Percentiles rank a stretch among this genome's conserved stretches.
Conservation (phyloP, 2,329 filamentous ascomycete genomes). For the Dryadomyces quercivorus region DNA sequence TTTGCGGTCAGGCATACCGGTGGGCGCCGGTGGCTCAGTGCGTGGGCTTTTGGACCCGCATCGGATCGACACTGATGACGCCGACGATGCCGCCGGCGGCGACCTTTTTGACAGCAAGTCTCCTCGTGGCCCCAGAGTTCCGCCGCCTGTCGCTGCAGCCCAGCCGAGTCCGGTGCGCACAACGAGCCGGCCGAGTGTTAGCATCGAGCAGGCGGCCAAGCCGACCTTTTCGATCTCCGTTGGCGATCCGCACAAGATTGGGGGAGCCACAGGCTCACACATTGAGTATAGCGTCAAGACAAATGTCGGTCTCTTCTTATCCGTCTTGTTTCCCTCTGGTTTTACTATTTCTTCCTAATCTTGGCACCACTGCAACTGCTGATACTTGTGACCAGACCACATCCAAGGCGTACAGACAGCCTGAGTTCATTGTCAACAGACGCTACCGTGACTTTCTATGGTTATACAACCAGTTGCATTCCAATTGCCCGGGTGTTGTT, state of each 20-base stretch:
- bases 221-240: constrained; percentile 84
- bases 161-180: constrained; percentile 37
- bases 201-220: constrained; percentile 85
- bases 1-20: constrained; percentile 45
- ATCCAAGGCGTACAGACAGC: constrained; percentile 87
- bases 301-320: constrained; percentile 43
- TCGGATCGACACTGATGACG: constrained; percentile 52
- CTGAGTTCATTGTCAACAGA: constrained; percentile 86
- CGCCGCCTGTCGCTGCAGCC: constrained; percentile 50
- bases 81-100: constrained; percentile 38
- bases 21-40: constrained; percentile 21
- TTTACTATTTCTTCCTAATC: neutral
- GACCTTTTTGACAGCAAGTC: constrained; percentile 12
- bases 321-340: neutral
- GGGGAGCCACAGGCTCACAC: constrained; percentile 90
- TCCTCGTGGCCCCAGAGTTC: constrained; percentile 45
- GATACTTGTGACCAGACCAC: constrained; percentile 51
- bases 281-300: constrained; percentile 96
- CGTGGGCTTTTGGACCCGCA: constrained; percentile 43
- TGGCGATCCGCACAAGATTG: constrained; percentile 95
- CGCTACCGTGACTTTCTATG: constrained; percentile 95
- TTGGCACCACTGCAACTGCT: neutral
- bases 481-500: constrained; percentile 88
- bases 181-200: constrained; percentile 64
- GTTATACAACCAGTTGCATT: constrained; percentile 90